These are phyloP conservation scores for Claviceps purpurea DNA, from an alignment of 2,329 filamentous ascomycete genomes.

Conservation along the genomic window DNA sequence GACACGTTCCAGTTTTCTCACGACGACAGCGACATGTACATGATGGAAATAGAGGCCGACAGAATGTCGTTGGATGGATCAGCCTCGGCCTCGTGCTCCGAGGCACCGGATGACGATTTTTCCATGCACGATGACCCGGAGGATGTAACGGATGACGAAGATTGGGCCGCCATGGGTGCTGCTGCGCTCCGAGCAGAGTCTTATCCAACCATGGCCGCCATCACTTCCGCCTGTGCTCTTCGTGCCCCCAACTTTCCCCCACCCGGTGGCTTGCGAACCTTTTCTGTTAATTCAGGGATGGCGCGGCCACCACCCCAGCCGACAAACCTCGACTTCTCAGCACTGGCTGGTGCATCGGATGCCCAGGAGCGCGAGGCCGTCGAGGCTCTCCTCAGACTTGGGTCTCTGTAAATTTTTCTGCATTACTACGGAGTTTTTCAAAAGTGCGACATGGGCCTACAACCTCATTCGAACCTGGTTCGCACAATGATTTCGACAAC, in stretches of 20 bases:
- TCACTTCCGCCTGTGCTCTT: conserved; percentile 38
- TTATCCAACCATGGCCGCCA: conserved; percentile 40
- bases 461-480: conserved; percentile 1
- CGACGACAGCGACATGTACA: conserved; percentile 50
- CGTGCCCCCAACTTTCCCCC: conserved; percentile 33
- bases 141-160: conserved; percentile 87
- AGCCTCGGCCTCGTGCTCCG: conserved; percentile 61
- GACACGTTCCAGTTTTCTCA: conserved; percentile 67
- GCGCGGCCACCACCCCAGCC: conserved; percentile 38
- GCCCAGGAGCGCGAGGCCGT: conserved; percentile 70
- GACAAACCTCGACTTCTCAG: conserved; percentile 38
- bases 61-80: conserved; percentile 79
- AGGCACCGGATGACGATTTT: conserved; percentile 52
- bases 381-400: conserved; percentile 67
- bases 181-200: conserved; percentile 63
- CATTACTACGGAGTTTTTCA: conserved; percentile 5
- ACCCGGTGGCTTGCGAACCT: conserved; percentile 31
- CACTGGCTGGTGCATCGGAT: conserved; percentile 40
- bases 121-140: conserved; percentile 63
- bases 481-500: background rate
- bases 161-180: conserved; percentile 84
- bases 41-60: conserved; percentile 76
- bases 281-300: conserved; percentile 38
- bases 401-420: conserved; percentile 54
- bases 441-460: background rate